Evolutionary conservation across 192 early-diverging fungal genomes (phyloP), one percentile per base, ranked within the genome.

Genomic region (Coemansia sp.): DNA sequence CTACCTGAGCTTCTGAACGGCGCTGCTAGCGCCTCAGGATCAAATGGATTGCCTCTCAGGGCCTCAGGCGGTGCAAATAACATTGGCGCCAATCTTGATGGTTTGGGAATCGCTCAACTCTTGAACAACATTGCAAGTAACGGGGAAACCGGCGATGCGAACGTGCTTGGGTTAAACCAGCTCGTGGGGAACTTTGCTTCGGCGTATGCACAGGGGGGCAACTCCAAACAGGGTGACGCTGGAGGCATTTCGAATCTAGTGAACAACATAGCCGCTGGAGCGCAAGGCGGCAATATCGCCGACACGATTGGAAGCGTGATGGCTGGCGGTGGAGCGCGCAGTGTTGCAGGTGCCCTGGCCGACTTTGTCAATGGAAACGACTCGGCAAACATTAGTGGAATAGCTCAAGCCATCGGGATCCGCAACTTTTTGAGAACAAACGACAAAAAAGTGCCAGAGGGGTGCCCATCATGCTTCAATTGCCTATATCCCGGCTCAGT

Each of bases 401-500:
- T 80, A 32, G 77, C 77, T 0, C 68, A 80, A 25, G 77, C 77
- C 17, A 51, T 80, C 54, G 77, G 77, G 12, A 74, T 80, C 20
- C 72, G 68, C 24, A 80, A 80, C 60, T 80, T 80, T 56, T 47
- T 80, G 37, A 62, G 53, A 0, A 45, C 65, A 0, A 72, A 80
- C 1, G 73, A 80, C 1, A 80, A 80, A 29, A 60, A 57, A 27
- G 38, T 74, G 2, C 77, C 77, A 0, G 73, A 84, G 17, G 86
- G 90, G 17, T 92, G 91, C 41, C 91, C 91, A 1, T 87, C 90
- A 20, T 95, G 94, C 69, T 95, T 95, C 76, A 93, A 95, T 79
- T 95, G 94, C 76, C 83, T 91, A 31, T 80, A 94, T 36, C 88
- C 89, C 15, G 85, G 84, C 2, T 94, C 89, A 40, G 80, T 82